phyloP scores from a whole-genome alignment of 441 rosid genomes.

The Jatropha podagrica region DNA sequence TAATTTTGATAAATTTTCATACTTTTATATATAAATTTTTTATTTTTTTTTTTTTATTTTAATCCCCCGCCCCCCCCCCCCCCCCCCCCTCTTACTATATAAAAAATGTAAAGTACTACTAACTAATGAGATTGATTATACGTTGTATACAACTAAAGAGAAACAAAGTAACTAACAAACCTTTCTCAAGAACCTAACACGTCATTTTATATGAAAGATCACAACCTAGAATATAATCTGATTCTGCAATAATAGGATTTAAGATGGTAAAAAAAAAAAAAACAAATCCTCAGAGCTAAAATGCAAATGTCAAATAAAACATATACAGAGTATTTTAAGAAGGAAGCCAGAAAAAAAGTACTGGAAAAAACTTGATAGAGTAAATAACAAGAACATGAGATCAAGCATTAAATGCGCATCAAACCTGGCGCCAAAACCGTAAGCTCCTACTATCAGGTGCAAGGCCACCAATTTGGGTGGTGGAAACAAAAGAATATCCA shows the following conservation, averaged over 20 bases:
- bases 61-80: no score
- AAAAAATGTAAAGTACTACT: background rate
- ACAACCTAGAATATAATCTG: background rate
- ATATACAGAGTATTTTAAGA: background rate
- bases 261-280: background rate
- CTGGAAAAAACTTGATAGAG: conserved; percentile 1
- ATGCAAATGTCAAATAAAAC: background rate
- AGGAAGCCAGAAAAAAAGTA: background rate
- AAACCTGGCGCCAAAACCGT: conserved; percentile 85
- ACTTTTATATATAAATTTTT: no score
- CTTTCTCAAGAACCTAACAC: background rate
- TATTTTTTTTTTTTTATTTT: no score
- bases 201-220: background rate
- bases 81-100: background rate
- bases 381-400: conserved; percentile 8
- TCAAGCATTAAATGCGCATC: conserved; percentile 15
- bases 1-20: no score
- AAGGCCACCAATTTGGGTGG: conserved; percentile 83
- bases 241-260: background rate
- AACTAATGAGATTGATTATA: background rate
- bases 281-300: background rate
- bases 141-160: background rate
- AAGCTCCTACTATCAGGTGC: conserved; percentile 82
- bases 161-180: background rate
- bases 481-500: conserved; percentile 79